Evolutionary conservation across 2,329 filamentous ascomycete genomes (phyloP).

Genomic region (Alternaria ethzedia): DNA sequence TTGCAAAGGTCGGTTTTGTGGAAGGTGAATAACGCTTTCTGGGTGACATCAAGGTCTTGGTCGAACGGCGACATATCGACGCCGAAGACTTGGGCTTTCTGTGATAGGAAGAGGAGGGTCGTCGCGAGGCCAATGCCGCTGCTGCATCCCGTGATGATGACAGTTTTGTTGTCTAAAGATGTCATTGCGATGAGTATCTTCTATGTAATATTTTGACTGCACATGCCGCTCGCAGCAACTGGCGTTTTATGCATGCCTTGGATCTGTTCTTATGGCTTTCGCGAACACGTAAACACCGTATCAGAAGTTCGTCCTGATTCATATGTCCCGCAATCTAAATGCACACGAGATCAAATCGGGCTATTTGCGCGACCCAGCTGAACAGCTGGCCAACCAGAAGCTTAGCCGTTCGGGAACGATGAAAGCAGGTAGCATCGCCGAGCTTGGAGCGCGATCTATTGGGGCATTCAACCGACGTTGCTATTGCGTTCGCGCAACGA

Average conservation of each 20-base stretch:
- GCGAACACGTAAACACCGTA: neutral
- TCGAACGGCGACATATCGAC: slow-evolving; percentile 29
- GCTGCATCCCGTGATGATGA: slow-evolving; percentile 33
- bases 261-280: neutral
- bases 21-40: slow-evolving; percentile 18
- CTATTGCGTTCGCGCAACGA: neutral
- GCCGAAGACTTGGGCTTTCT: slow-evolving; percentile 30
- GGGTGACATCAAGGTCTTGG: neutral
- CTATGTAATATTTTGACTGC: neutral
- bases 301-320: neutral
- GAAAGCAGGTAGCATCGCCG: neutral
- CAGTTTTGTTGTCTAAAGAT: slow-evolving; percentile 11
- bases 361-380: neutral
- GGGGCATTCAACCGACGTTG: neutral
- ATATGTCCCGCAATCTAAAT: neutral
- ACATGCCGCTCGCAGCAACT: neutral
- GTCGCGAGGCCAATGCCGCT: slow-evolving; percentile 35
- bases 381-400: neutral
- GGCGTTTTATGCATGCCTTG: neutral
- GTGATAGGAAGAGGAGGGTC: slow-evolving; percentile 22
- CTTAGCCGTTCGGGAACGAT: neutral
- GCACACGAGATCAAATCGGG: neutral
- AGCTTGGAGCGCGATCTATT: neutral
- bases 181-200: neutral
- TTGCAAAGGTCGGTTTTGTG: slow-evolving; percentile 25